Percentiles rank a stretch among this genome's conserved stretches.
Conservation (phyloP, 805 yeast genomes). For the Wickerhamomyces hampshirensis region DNA sequence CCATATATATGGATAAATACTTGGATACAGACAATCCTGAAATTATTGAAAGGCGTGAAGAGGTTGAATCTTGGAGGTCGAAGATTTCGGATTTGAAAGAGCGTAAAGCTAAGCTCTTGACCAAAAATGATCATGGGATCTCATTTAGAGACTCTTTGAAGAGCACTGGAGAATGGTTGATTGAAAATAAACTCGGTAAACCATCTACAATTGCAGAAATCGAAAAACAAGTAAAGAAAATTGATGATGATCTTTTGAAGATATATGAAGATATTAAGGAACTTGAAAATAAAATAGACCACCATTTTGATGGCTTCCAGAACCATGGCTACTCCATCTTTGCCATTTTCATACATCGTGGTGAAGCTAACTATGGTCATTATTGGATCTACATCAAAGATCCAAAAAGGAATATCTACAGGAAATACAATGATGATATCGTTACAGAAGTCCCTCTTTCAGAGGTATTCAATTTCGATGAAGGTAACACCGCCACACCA, state of each 20-base stretch:
- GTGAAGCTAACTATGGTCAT: constrained; percentile 95
- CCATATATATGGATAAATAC: constrained; percentile 82
- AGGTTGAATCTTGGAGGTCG: constrained; percentile 57
- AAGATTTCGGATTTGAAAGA: constrained; percentile 40
- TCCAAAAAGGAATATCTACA: constrained; percentile 56
- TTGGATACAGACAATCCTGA: constrained; percentile 59
- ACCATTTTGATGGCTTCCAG: constrained; percentile 58
- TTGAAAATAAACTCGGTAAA: constrained; percentile 34
- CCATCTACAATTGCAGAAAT: constrained; percentile 45
- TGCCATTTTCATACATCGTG: constrained; percentile 92
- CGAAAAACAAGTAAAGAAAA: constrained; percentile 38
- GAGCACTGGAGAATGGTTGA: constrained; percentile 54
- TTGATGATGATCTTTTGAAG: constrained; percentile 41
- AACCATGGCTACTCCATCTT: constrained; percentile 75
- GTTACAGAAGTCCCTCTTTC: constrained; percentile 72
- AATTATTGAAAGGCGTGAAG: constrained; percentile 46
- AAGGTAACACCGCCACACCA: constrained; percentile 86
- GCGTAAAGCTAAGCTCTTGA: constrained; percentile 38
- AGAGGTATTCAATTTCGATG: constrained; percentile 63
- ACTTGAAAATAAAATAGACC: constrained; percentile 45
- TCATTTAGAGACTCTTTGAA: constrained; percentile 47
- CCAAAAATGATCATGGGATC: constrained; percentile 45
- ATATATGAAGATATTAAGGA: constrained; percentile 38
- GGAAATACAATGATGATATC: constrained; percentile 93
- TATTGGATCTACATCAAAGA: constrained; percentile 95